Evolutionary conservation across 2,329 filamentous ascomycete genomes (phyloP), one percentile per base, ranked within the genome.

Genomic region (Pseudohalonectria lignicola): DNA sequence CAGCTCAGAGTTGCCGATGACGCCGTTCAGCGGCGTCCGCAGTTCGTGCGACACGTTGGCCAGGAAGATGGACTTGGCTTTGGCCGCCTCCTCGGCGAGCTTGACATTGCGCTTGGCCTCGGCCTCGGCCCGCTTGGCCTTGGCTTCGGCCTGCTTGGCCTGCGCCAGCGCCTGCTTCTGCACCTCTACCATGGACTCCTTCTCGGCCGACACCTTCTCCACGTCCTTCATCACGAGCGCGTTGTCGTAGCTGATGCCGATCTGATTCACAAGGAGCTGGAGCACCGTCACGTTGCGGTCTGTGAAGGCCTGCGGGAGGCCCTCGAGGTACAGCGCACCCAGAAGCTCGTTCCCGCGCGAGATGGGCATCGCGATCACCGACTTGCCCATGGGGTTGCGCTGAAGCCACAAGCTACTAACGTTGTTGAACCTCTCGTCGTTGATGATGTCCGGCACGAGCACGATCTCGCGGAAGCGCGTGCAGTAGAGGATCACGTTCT

Each of bases 1-100:
- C 13, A 94, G 71, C 55, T 94, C 86, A 10, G 82, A 84, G 66
- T 93, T 93, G 34, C 86, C 86, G 49, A 93, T 88, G 8, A 93
- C 85, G 21, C 86, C 86, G 41, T 90, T 88, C 36, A 94, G 78
- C 1, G 86, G 86, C 2, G 83, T 88, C 34, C 82, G 76, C 41
- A 90, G 62, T 58, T 90, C 84, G 57, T 90, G 84, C 2, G 81
- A 86, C 47, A 90, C 85, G 45, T 85, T 84, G 30, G 81, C 80
- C 32, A 84, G 63, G 59, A 90, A 90, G 41, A 88, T 85, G 3
- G 79, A 82, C 55, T 90, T 90, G 29, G 83, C 84, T 57, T 83
- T 86, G 17, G 83, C 82, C 10, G 84, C 84, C 55, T 90, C 84
- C 53, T 90, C 83, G 13, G 86, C 86, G 29, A 88, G 69, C 57